phyloP scores from a whole-genome alignment of 2,329 filamentous ascomycete genomes.

The Apiospora rasikravindrae region DNA sequence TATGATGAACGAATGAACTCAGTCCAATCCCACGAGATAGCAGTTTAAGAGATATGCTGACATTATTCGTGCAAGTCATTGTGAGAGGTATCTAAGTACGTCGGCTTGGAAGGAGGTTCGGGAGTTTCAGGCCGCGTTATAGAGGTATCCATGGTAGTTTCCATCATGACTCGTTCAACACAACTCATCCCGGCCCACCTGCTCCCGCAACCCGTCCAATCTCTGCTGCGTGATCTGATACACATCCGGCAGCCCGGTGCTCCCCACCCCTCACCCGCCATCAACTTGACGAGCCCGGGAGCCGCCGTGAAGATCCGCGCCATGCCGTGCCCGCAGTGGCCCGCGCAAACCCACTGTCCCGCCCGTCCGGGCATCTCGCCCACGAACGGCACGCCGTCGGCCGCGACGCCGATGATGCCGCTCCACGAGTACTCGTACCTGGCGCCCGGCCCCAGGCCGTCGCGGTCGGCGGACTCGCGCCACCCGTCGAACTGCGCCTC shows the following conservation, averaged over 20 bases:
- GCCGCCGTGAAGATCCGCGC: slow-evolving; percentile 28
- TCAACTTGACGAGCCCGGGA: slow-evolving; percentile 27
- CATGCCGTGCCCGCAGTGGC: slow-evolving; percentile 30
- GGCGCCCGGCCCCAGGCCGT: slow-evolving; percentile 33
- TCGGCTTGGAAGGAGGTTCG: too few species aligned
- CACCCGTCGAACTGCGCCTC: slow-evolving; percentile 35
- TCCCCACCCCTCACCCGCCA: slow-evolving; percentile 26
- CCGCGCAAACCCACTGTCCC: slow-evolving; percentile 29
- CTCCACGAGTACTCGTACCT: slow-evolving; percentile 33
- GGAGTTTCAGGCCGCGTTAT: too few species aligned
- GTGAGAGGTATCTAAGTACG: too few species aligned
- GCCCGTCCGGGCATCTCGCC: slow-evolving; percentile 25
- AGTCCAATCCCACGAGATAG: too few species aligned
- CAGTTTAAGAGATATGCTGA: too few species aligned
- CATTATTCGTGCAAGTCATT: too few species aligned
- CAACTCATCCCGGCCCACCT: neutral
- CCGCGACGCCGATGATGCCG: slow-evolving; percentile 24
- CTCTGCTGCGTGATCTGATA: slow-evolving; percentile 26
- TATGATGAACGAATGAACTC: too few species aligned
- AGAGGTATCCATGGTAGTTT: too few species aligned
- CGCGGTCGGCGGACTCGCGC: slow-evolving; percentile 25
- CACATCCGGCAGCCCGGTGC: slow-evolving; percentile 24
- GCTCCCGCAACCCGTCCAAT: slow-evolving; percentile 5
- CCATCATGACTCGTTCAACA: neutral
- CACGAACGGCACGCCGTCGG: slow-evolving; percentile 27